These are phyloP conservation scores for Saitozyma sp. DNA, from an alignment of 768 basidiomycete species.

Conservation along the genomic window DNA sequence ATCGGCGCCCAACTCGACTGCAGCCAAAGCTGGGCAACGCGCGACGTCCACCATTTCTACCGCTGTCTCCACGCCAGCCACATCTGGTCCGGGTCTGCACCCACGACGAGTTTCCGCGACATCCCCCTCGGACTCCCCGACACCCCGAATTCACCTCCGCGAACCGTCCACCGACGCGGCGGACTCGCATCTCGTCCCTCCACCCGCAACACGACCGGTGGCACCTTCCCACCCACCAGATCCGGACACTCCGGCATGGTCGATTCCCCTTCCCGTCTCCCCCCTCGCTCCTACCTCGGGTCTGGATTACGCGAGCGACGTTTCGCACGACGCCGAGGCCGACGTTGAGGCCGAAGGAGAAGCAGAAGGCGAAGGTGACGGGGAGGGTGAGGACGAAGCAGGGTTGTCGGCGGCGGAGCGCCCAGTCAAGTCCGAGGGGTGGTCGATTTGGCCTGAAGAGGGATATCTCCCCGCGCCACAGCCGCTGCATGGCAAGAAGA, in stretches of 20 bases:
- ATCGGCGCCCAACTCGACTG: too few relatives aligned
- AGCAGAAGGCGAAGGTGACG: neutral
- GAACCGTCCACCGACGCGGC: too few relatives aligned
- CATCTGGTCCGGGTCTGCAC: too few relatives aligned
- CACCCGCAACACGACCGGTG: too few relatives aligned
- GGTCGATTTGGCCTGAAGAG: constrained; percentile 39
- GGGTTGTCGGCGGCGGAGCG: neutral
- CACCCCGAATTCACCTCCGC: too few relatives aligned
- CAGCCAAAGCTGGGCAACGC: too few relatives aligned
- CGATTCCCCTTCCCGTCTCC: constrained; percentile 31
- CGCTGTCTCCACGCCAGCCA: too few relatives aligned
- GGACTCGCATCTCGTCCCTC: too few relatives aligned
- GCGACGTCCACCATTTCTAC: too few relatives aligned
- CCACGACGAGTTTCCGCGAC: neutral
- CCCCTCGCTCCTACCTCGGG: constrained; percentile 32
- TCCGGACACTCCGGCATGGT: constrained; percentile 14
- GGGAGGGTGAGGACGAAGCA: constrained; percentile 2
- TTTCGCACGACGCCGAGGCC: constrained; percentile 3
- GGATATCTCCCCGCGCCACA: constrained; percentile 32
- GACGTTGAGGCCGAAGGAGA: constrained; percentile 10
- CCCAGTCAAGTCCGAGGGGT: constrained; percentile 12
- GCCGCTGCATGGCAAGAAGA: constrained; percentile 6
- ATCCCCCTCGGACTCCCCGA: constrained; percentile 1
- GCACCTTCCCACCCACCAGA: too few relatives aligned
- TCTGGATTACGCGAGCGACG: neutral